Evolutionary conservation across 2,329 filamentous ascomycete genomes (phyloP).

Genomic region (Cercospora beticola): DNA sequence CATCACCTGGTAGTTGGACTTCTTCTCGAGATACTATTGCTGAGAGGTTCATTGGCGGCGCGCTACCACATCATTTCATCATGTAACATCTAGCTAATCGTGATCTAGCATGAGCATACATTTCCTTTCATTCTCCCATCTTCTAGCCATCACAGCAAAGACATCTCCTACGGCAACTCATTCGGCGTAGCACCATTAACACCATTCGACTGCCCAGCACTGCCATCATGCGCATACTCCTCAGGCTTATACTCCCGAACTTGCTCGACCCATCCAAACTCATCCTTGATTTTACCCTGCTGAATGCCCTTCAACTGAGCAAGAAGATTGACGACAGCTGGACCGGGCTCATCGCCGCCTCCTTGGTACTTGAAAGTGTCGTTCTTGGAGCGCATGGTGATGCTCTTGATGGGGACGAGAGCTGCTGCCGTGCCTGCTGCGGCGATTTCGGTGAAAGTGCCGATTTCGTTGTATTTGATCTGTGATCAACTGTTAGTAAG

Average conservation of each 20-base stretch:
- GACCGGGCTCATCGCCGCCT: slow-evolving; percentile 67
- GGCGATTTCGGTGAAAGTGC: slow-evolving; percentile 73
- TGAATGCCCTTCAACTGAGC: slow-evolving; percentile 81
- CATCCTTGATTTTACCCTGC: slow-evolving; percentile 73
- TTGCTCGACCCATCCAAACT: slow-evolving; percentile 67
- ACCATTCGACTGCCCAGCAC: slow-evolving; percentile 15
- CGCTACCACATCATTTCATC: not conserved
- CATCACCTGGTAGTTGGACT: not conserved
- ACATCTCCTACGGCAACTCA: slow-evolving; percentile 27
- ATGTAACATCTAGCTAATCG: not conserved
- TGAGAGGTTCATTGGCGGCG: not conserved
- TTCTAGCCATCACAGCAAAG: not conserved
- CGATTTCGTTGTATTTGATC: slow-evolving; percentile 66
- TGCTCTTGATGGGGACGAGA: slow-evolving; percentile 86
- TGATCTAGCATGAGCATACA: not conserved
- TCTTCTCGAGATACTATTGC: too few species aligned
- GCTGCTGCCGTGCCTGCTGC: slow-evolving; percentile 90
- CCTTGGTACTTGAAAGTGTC: slow-evolving; percentile 58
- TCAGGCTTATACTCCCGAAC: slow-evolving; percentile 43
- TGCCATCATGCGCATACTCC: slow-evolving; percentile 30
- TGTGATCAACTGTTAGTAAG: slow-evolving; percentile 32
- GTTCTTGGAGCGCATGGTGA: slow-evolving; percentile 65
- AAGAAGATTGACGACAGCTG: slow-evolving; percentile 70
- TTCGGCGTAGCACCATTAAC: slow-evolving; percentile 13
- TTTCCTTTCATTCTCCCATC: too few species aligned